These are phyloP conservation scores for Gonapodya prolifera DNA, from an alignment of 192 early-diverging fungal genomes.

Conservation along the genomic window DNA sequence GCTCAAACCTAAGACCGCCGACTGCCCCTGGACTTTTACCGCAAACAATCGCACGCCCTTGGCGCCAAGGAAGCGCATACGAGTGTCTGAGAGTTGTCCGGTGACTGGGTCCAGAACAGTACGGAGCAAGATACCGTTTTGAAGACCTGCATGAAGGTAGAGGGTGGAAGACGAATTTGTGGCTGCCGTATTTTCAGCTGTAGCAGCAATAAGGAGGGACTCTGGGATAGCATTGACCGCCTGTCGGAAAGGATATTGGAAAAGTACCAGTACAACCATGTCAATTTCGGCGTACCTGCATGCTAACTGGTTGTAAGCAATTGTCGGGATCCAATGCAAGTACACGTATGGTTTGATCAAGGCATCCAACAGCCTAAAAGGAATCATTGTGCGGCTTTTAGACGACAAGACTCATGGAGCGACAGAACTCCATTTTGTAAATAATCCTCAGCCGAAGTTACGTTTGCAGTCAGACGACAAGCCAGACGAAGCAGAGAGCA, in stretches of 20 bases:
- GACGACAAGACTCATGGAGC: not conserved
- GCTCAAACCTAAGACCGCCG: slow-evolving; percentile 68
- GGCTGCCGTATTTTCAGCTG: slow-evolving; percentile 21
- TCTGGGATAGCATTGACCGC: slow-evolving; percentile 51
- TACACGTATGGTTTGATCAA: slow-evolving; percentile 82
- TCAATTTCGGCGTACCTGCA: slow-evolving; percentile 32
- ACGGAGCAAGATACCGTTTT: slow-evolving; percentile 79
- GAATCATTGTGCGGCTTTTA: not conserved
- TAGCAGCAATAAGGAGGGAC: slow-evolving; percentile 54
- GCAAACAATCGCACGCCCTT: slow-evolving; percentile 68
- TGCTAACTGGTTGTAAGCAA: slow-evolving; percentile 61
- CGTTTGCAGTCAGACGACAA: too few species aligned
- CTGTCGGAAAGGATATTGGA: slow-evolving; percentile 17
- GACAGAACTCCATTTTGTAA: too few species aligned
- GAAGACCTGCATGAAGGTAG: slow-evolving; percentile 76
- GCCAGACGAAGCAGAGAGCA: not conserved
- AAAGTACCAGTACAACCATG: not conserved
- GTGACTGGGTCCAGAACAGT: slow-evolving; percentile 71
- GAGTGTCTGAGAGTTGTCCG: slow-evolving; percentile 67
- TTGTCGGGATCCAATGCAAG: slow-evolving; percentile 66
- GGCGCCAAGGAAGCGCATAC: slow-evolving; percentile 75
- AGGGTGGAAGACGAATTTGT: slow-evolving; percentile 21
- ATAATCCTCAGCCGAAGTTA: too few species aligned
- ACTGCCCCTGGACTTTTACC: slow-evolving; percentile 44
- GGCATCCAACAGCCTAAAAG: slow-evolving; percentile 68